A percentile compares a stretch with the other conserved stretches of the same genome.
These are phyloP conservation scores for Candida albicans DNA, from an alignment of 1,139 yeast species.

Conservation along the genomic window DNA sequence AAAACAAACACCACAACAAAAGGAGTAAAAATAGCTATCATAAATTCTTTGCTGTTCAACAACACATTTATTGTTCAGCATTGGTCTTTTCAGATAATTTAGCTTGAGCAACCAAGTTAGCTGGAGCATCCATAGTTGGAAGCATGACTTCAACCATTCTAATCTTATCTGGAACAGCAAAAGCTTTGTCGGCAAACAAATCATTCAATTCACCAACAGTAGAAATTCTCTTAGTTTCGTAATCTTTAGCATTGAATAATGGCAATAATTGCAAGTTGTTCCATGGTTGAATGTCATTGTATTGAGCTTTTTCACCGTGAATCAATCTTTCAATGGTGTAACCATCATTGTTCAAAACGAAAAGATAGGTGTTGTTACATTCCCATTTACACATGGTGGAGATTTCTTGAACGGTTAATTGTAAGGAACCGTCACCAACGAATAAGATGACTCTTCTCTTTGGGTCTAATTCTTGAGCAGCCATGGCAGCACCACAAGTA, in stretches of 20 bases:
- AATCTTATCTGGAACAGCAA: slow-evolving; percentile 63
- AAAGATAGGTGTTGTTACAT: slow-evolving; percentile 75
- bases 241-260: slow-evolving; percentile 67
- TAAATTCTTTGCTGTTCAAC: background rate
- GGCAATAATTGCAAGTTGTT: slow-evolving; percentile 67
- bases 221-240: slow-evolving; percentile 54
- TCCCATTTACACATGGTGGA: slow-evolving; percentile 81
- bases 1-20: background rate
- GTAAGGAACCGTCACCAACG: slow-evolving; percentile 90
- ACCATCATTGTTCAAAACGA: slow-evolving; percentile 82
- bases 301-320: slow-evolving; percentile 74
- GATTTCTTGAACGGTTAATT: slow-evolving; percentile 84
- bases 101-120: slow-evolving; percentile 66
- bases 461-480: slow-evolving; percentile 73
- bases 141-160: slow-evolving; percentile 81
- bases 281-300: slow-evolving; percentile 85
- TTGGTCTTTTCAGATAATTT: slow-evolving; percentile 73
- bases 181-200: slow-evolving; percentile 53
- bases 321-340: slow-evolving; percentile 88
- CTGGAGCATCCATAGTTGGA: slow-evolving; percentile 84
- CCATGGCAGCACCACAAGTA: slow-evolving; percentile 80
- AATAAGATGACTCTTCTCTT: slow-evolving; percentile 73
- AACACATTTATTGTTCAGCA: slow-evolving; percentile 21
- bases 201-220: slow-evolving; percentile 68
- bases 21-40: background rate